Base-by-base conservation (phyloP, 768 basidiomycete species). In the Trametes sanguinea region DNA sequence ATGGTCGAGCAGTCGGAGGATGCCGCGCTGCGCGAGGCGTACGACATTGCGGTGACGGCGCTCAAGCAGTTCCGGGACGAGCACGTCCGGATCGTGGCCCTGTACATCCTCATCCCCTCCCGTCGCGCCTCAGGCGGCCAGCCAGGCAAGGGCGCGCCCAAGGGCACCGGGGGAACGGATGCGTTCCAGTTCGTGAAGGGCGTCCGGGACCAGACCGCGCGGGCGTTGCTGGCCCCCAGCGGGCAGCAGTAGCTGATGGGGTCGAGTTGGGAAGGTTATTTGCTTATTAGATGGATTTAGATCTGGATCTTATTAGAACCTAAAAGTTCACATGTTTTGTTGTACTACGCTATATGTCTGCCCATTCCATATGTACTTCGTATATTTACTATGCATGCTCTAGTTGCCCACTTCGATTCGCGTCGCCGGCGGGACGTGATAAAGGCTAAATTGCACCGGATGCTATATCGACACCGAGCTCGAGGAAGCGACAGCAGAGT, bases 151-250 rank as follows among this genome's bases (percentile, higher is more conserved):
- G 64, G 51, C 33, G 67, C 63, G 48, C 58, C 66, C 42, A 74
- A 76, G 63, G 85, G 85, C 5, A 86, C 85, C 13, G 85, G 86
- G 3, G 85, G 86, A 3, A 85, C 85, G 11, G 76, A 80, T 17
- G 73, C 85, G 46, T 81, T 83, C 60, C 74, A 75, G 51, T 87
- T 87, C 68, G 72, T 87, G 60, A 85, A 85, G 72, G 74, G 77
- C 66, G 81, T 83, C 22, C 72, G 85, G 65, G 83, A 84, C 65
- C 76, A 79, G 64, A 85, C 83, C 6, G 73, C 72, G 3, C 66
- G 68, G 32, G 74, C 77, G 44, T 68, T 75, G 22, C 64, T 80
- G 4, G 17, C 62, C 6, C 35, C 10, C 44, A 45, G 16, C 30
- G n/a, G 30, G 52, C 27, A 51, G 40, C 4, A 6, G 33, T 8